Evolutionary conservation across 1,284 basidiomycete species (phyloP).

Genomic region (Boletellus sp.): DNA sequence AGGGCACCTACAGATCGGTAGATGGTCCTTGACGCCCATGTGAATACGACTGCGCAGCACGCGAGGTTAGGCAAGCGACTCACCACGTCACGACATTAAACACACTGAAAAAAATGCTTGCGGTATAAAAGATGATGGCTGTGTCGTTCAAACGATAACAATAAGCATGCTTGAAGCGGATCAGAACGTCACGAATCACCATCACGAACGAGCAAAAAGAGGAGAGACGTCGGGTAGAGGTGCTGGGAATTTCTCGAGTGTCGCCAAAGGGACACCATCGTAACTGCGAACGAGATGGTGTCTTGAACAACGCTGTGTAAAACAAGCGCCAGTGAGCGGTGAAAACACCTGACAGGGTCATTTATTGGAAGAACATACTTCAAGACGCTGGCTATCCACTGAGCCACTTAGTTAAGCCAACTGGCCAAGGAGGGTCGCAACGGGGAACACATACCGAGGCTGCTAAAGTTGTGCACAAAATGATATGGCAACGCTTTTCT

Average conservation of each 20-base stretch:
- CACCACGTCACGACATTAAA: neutral
- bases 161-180: neutral
- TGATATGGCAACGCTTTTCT: conserved; percentile 39
- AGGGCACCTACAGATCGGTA: neutral
- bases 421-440: too few relatives aligned
- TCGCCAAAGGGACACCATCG: neutral
- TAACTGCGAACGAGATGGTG: neutral
- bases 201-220: neutral
- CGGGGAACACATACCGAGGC: too few relatives aligned
- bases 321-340: neutral
- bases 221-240: neutral
- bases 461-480: too few relatives aligned
- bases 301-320: neutral
- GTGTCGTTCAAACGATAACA: neutral
- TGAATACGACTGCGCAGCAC: too few relatives aligned
- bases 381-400: neutral
- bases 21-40: too few relatives aligned
- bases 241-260: neutral
- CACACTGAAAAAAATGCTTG: neutral
- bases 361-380: neutral
- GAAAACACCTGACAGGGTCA: neutral
- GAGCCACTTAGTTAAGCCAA: neutral
- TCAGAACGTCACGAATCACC: neutral
- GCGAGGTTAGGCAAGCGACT: neutral
- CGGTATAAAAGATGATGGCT: neutral